Evolutionary conservation across 129 eudicot genomes (phyloP).

Genomic region (Gnaphalium uliginosum): DNA sequence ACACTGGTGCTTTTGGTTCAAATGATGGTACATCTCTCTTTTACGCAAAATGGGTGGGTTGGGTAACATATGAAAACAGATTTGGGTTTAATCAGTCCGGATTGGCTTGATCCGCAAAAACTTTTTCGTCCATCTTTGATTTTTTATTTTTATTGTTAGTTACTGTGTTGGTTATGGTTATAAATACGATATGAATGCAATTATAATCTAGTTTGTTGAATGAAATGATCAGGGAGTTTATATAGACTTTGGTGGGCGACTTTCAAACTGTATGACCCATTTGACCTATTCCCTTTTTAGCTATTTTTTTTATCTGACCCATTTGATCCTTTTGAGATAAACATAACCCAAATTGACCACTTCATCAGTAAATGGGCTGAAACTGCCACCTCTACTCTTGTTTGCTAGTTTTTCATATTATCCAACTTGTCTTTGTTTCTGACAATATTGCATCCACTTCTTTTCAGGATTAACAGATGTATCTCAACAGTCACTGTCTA

Average conservation of each 20-base stretch:
- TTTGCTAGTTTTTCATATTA: neutral
- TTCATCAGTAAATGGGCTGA: slow-evolving; percentile 2
- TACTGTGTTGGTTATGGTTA: neutral
- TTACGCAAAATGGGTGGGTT: neutral
- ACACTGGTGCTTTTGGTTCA: slow-evolving; percentile 48
- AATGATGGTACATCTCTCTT: neutral
- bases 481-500: slow-evolving; percentile 60
- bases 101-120: neutral
- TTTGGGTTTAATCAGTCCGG: neutral
- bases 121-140: neutral
- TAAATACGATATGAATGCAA: too few species aligned
- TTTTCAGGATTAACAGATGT: slow-evolving; percentile 50
- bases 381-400: slow-evolving; percentile 17
- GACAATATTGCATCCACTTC: slow-evolving; percentile 15
- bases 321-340: neutral
- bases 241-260: neutral
- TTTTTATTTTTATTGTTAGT: too few species aligned
- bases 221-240: neutral
- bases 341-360: neutral
- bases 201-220: neutral
- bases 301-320: neutral
- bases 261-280: too few species aligned
- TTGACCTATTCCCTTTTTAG: neutral
- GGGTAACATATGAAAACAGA: neutral
- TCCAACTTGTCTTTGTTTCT: slow-evolving; percentile 11